These are phyloP conservation scores for Brassica incana DNA, from an alignment of 345 rosid genomes.

Conservation along the genomic window DNA sequence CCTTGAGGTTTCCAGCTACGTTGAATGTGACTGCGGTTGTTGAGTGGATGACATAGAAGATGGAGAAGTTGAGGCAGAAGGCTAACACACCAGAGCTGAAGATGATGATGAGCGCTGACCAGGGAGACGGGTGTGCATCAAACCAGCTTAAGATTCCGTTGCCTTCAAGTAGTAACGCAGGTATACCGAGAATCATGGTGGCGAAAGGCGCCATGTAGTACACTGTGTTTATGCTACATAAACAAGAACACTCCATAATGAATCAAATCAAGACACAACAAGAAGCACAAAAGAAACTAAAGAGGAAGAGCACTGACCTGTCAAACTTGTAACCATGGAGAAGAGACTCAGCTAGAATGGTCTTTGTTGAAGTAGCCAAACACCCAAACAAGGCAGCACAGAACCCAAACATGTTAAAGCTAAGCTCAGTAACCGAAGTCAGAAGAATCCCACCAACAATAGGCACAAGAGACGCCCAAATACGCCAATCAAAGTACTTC, in stretches of 20 bases:
- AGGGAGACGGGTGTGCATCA: constrained; percentile 51
- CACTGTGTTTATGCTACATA: constrained; percentile 84
- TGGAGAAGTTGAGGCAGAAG: constrained; percentile 97
- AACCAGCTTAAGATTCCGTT: constrained; percentile 77
- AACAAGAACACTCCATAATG: constrained; percentile 9
- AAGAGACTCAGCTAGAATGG: constrained; percentile 95
- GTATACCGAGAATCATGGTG: constrained; percentile 86
- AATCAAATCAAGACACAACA: neutral
- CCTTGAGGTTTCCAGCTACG: constrained; percentile 99
- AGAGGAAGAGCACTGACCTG: constrained; percentile 50
- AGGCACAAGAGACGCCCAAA: constrained; percentile 94
- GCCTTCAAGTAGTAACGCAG: constrained; percentile 90
- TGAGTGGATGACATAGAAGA: constrained; percentile 96
- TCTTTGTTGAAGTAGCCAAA: constrained; percentile 98
- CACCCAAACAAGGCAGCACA: constrained; percentile 98
- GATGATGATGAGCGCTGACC: constrained; percentile 69
- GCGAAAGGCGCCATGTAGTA: constrained; percentile 99
- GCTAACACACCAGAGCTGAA: constrained; percentile 91
- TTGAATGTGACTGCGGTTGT: constrained; percentile 99
- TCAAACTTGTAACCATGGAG: constrained; percentile 98
- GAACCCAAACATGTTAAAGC: constrained; percentile 95
- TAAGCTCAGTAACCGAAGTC: constrained; percentile 95
- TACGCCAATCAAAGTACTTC: constrained; percentile 95
- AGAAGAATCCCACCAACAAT: constrained; percentile 98
- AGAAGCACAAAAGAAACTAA: neutral